phyloP scores from a whole-genome alignment of 441 rosid species.

The Erodium texanum region DNA sequence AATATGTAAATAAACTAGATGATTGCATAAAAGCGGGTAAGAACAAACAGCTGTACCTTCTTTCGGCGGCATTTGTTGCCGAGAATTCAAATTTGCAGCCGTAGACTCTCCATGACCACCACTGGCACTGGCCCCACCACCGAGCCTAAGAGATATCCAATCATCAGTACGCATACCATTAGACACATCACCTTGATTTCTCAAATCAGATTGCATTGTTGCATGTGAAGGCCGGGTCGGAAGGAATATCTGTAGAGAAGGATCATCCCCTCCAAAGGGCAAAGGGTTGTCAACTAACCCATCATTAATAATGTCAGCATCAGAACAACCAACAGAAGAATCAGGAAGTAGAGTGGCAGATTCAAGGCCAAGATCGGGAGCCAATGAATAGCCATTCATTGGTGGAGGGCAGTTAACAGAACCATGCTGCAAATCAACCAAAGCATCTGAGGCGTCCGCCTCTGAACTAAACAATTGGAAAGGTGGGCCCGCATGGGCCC shows the following conservation, averaged over 20 bases:
- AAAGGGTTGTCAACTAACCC: slow-evolving; percentile 79
- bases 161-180: slow-evolving; percentile 72
- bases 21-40: slow-evolving; percentile 3
- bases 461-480: slow-evolving; percentile 73
- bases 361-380: slow-evolving; percentile 50
- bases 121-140: slow-evolving; percentile 40
- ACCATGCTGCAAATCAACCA: slow-evolving; percentile 51
- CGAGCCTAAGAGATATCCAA: slow-evolving; percentile 93
- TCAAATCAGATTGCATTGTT: slow-evolving; percentile 42
- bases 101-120: slow-evolving; percentile 39
- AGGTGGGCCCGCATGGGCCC: slow-evolving; percentile 52
- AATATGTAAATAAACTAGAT: not conserved
- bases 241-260: slow-evolving; percentile 87
- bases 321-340: slow-evolving; percentile 46
- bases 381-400: slow-evolving; percentile 55
- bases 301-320: slow-evolving; percentile 45
- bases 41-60: slow-evolving; percentile 44
- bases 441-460: slow-evolving; percentile 45
- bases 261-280: slow-evolving; percentile 75
- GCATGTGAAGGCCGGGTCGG: slow-evolving; percentile 72
- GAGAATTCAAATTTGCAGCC: slow-evolving; percentile 36
- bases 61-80: slow-evolving; percentile 46
- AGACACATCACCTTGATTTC: slow-evolving; percentile 65
- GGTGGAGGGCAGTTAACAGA: slow-evolving; percentile 45
- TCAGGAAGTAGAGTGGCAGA: slow-evolving; percentile 40